Base-by-base conservation (phyloP, 2,329 filamentous ascomycete species). In the Elsinoe perseae region DNA sequence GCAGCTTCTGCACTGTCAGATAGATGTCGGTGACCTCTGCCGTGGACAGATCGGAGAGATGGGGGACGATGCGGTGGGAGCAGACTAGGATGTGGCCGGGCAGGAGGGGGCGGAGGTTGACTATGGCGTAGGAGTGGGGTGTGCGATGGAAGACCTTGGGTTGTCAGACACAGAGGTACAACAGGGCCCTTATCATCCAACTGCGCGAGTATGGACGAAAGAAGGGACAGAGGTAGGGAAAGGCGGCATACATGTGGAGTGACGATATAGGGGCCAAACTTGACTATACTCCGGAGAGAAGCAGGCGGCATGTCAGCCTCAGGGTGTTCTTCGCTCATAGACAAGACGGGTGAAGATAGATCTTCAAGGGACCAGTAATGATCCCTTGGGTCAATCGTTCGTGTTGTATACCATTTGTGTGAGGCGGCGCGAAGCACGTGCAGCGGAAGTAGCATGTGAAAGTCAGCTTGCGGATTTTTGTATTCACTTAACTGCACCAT, bases 51-150 rank as follows among this genome's bases (percentile, higher is more conserved):
- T 95, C 87, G 53, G 83, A 81, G 56, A 97, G 79, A 50, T 89
- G 87, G 48, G 79, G 81, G 28, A 63, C 62, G 62, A 90, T 73
- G 30, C 78, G 78, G 18, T 82, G 79, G 0, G 93, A 89, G 62
- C 87, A 95, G 59, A 98, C 81, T 28, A 98, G 86, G 60, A 97
- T 85, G 74, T 98, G 93, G 57, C 93, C 93, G 0, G 91, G 90
- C 1, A 96, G 80, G 34, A 98, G 81, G 21, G 93, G 93, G 73
- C 95, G 96, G 69, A 97, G 82, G 74, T 98, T 98, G 57, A 97
- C 91, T 60, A 97, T 79, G 55, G 89, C 90, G 74, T 90, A 96
- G 63, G 85, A 88, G 65, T 86, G 79, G 0, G 81, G 78, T 1
- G 91, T 95, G 62, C 78, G 77, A 71, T 95, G 82, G 76, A 97